phyloP scores from a whole-genome alignment of 495 filamentous ascomycete genomes.

The Hypoxylon crocopeplum region DNA sequence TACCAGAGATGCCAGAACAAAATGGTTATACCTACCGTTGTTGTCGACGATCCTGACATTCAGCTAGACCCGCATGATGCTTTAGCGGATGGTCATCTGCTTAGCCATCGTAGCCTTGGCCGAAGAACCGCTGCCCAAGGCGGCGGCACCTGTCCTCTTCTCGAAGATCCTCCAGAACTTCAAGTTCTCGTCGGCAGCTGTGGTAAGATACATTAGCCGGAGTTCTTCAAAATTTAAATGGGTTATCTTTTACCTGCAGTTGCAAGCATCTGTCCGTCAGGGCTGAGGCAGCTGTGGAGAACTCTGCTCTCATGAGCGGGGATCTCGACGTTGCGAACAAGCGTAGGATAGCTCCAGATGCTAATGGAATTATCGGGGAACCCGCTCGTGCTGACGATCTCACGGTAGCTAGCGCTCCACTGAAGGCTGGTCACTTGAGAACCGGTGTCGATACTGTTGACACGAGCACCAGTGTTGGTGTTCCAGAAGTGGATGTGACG shows the following conservation, averaged over 20 bases:
- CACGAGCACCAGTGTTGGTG: constrained; percentile 92
- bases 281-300: constrained; percentile 91
- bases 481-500: constrained; percentile 99
- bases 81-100: constrained; percentile 96
- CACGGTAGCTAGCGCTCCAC: constrained; percentile 95
- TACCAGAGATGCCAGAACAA: constrained; percentile 48
- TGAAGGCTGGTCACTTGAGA: constrained; percentile 94
- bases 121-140: constrained; percentile 59
- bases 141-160: constrained; percentile 82
- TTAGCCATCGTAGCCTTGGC: constrained; percentile 77
- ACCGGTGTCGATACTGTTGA: constrained; percentile 98
- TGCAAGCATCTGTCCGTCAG: constrained; percentile 95
- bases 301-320: constrained; percentile 98
- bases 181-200: constrained; percentile 90
- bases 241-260: constrained; percentile 68
- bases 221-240: neutral
- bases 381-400: constrained; percentile 95
- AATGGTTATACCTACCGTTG: constrained; percentile 56
- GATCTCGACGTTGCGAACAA: constrained; percentile 97
- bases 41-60: constrained; percentile 41
- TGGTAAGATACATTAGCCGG: constrained; percentile 20
- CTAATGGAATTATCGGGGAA: constrained; percentile 98
- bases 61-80: constrained; percentile 19
- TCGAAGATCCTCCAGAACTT: constrained; percentile 99
- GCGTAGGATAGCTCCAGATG: constrained; percentile 97